phyloP scores from a whole-genome alignment of 2,329 filamentous ascomycete species.

The Huntiella moniliformis region DNA sequence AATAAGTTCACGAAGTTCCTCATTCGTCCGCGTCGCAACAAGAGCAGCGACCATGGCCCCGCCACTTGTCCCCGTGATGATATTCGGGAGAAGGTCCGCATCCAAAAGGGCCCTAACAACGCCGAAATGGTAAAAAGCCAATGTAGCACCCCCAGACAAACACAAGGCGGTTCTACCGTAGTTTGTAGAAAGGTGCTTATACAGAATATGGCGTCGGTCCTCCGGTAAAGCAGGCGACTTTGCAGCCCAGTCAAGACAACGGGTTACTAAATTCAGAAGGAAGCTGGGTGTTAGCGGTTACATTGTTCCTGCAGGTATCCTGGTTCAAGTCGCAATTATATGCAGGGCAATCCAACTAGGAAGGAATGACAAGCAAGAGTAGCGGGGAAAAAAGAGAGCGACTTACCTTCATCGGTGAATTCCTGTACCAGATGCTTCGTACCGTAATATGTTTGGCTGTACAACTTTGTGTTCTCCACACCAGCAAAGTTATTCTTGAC shows the following conservation, averaged over 20 bases:
- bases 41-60: constrained; percentile 78
- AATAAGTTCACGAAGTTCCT: constrained; percentile 69
- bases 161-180: constrained; percentile 86
- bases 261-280: constrained; percentile 6
- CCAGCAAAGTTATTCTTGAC: constrained; percentile 97
- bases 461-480: constrained; percentile 82
- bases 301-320: not conserved
- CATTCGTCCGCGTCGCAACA: constrained; percentile 75
- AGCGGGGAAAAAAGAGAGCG: not conserved
- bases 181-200: constrained; percentile 78
- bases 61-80: constrained; percentile 91
- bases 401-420: constrained; percentile 63
- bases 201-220: constrained; percentile 30
- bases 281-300: not conserved
- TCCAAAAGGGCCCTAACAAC: constrained; percentile 81
- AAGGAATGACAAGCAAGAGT: too few relatives aligned
- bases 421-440: constrained; percentile 89
- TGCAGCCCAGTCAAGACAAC: constrained; percentile 10
- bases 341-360: constrained; percentile 8
- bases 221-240: constrained; percentile 7
- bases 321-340: not conserved
- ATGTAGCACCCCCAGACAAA: constrained; percentile 79
- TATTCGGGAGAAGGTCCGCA: constrained; percentile 66
- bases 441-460: constrained; percentile 92
- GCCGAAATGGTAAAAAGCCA: constrained; percentile 94